A percentile compares a stretch with the other conserved stretches of the same genome.
Evolutionary conservation across 495 filamentous ascomycete species (phyloP).

Genomic region (Talaromyces borbonicus): DNA sequence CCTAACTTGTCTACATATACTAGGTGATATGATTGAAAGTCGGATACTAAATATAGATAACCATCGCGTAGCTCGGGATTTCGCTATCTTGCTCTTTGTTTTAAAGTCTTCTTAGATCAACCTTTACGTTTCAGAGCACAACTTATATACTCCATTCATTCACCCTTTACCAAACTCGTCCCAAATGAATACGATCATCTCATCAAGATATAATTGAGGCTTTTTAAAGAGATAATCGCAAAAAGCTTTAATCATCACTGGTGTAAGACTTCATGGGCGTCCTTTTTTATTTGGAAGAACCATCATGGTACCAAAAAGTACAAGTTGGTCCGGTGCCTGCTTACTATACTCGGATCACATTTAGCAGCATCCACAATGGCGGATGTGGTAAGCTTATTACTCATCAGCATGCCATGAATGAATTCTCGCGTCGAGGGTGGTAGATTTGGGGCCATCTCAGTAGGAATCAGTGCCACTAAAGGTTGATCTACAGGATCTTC

Average conservation of each 20-base stretch:
- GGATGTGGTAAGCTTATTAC: slow-evolving; percentile 11
- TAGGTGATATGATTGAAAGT: slow-evolving; percentile 20
- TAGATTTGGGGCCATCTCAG: slow-evolving; percentile 10
- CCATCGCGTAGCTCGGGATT: slow-evolving; percentile 24
- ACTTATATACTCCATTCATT: slow-evolving; percentile 5
- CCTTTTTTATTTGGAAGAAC: slow-evolving; percentile 16
- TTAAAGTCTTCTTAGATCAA: slow-evolving; percentile 12
- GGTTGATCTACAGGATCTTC: not conserved
- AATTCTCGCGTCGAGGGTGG: slow-evolving; percentile 9
- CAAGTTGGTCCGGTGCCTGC: slow-evolving; percentile 20
- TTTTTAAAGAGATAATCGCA: slow-evolving; percentile 16
- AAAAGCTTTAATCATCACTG: slow-evolving; percentile 18
- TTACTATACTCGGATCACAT: slow-evolving; percentile 16
- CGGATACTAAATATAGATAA: slow-evolving; percentile 23
- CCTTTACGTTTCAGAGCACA: slow-evolving; percentile 12
- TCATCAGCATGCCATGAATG: slow-evolving; percentile 16
- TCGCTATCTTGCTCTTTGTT: slow-evolving; percentile 10
- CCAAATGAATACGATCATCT: slow-evolving; percentile 16
- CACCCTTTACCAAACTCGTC: slow-evolving; percentile 11
- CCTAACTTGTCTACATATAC: slow-evolving; percentile 27
- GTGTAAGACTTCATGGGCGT: slow-evolving; percentile 14
- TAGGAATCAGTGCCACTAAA: slow-evolving; percentile 1
- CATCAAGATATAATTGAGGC: slow-evolving; percentile 14
- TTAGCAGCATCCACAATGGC: slow-evolving; percentile 17
- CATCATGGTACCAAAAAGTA: slow-evolving; percentile 19